Evolutionary conservation across 2,329 filamentous ascomycete species (phyloP).

Genomic region (Corniculantispora saksenae): DNA sequence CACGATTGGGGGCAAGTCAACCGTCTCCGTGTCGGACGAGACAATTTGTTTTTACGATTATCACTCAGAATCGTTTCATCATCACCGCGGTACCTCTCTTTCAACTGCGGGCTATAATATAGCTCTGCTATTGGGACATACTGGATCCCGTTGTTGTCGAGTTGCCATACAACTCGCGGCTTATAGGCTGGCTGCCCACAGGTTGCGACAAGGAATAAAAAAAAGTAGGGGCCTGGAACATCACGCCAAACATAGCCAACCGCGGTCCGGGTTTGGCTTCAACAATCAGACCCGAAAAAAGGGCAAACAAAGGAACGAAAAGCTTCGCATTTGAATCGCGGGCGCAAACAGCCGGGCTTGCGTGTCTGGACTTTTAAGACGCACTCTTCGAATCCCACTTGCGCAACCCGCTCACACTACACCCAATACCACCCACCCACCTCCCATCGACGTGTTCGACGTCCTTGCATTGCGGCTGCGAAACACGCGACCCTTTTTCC

Average conservation of each 20-base stretch:
- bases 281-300: not conserved
- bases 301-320: not conserved
- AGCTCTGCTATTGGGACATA: not conserved
- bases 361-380: not conserved
- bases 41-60: not conserved
- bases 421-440: constrained; percentile 1
- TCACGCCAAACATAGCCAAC: not conserved
- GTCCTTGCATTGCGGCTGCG: not conserved
- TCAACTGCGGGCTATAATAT: not conserved
- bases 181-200: not conserved
- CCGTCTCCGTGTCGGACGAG: not conserved
- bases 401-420: not conserved
- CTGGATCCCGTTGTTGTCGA: not conserved
- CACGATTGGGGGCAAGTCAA: not conserved
- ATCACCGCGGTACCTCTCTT: not conserved
- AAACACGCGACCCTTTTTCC: not conserved
- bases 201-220: not conserved
- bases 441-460: not conserved
- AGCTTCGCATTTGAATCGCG: not conserved
- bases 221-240: not conserved
- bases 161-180: not conserved
- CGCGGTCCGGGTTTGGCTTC: not conserved
- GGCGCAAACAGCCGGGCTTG: not conserved
- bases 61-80: not conserved
- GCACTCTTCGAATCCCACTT: not conserved